A percentile compares a stretch with the other conserved stretches of the same genome.
Evolutionary conservation across 768 basidiomycete species (phyloP).

Genomic region (Kwoniella botswanensis): DNA sequence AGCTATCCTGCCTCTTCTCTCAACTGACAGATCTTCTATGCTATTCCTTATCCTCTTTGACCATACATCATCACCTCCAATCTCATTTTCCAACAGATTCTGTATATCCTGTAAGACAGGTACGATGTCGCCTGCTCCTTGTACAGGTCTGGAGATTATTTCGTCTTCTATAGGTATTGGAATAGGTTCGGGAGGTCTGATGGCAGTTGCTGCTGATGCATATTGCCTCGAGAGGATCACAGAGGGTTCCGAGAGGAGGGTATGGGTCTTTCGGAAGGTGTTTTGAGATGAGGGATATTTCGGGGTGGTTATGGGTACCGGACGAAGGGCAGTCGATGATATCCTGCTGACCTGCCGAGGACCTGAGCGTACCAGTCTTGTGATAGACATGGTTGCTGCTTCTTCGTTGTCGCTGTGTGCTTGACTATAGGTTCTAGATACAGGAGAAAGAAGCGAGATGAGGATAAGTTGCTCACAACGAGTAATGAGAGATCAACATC

Average conservation of each 20-base stretch:
- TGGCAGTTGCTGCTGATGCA: slow-evolving; percentile 22
- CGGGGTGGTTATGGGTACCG: not conserved
- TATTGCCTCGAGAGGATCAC: not conserved
- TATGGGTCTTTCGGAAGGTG: not conserved
- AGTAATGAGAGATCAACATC: slow-evolving; percentile 18
- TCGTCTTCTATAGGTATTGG: not conserved
- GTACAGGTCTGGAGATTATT: slow-evolving; percentile 6
- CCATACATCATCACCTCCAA: slow-evolving; percentile 50
- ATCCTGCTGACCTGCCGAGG: slow-evolving; percentile 1
- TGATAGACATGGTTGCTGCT: slow-evolving; percentile 12
- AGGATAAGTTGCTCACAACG: not conserved
- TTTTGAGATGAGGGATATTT: not conserved
- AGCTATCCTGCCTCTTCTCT: slow-evolving; percentile 22
- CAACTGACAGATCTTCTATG: slow-evolving; percentile 24
- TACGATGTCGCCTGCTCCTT: slow-evolving; percentile 9
- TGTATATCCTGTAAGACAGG: slow-evolving; percentile 19
- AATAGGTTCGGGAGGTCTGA: slow-evolving; percentile 1
- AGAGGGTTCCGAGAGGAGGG: not conserved
- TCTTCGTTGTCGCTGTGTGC: not conserved
- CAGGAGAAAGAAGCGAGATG: not conserved
- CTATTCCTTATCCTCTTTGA: slow-evolving; percentile 28
- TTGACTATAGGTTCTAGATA: no score
- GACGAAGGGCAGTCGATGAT: not conserved
- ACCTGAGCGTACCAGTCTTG: slow-evolving; percentile 15
- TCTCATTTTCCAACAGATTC: slow-evolving; percentile 33